Conservation (phyloP, 2,329 filamentous ascomycete genomes). For the Pseudogymnoascus sp. region DNA sequence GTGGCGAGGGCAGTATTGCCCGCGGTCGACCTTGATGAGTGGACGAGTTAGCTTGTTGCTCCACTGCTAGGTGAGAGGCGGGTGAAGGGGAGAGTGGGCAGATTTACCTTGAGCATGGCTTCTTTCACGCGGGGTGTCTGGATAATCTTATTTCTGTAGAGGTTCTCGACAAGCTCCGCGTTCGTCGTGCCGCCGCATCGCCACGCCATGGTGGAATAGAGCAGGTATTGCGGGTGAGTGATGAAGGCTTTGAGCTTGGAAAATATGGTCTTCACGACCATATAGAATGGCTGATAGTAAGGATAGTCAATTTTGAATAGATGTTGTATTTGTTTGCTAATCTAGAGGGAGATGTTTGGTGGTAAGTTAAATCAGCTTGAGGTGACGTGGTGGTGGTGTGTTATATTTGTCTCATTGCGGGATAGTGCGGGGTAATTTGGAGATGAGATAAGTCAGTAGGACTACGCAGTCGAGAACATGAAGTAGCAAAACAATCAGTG, state of each 20-base stretch:
- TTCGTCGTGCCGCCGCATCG: slow-evolving; percentile 71
- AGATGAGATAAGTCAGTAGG: not conserved
- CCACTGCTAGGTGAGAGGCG: not conserved
- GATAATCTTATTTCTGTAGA: slow-evolving; percentile 65
- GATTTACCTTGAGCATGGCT: slow-evolving; percentile 66
- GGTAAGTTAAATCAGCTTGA: not conserved
- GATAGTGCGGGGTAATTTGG: slow-evolving; percentile 7
- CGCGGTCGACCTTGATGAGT: slow-evolving; percentile 66
- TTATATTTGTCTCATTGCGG: slow-evolving; percentile 2
- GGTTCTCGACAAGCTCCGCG: slow-evolving; percentile 66
- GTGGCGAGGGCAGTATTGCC: slow-evolving; percentile 70
- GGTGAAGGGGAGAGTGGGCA: not conserved
- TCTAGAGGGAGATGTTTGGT: not conserved
- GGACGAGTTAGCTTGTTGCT: slow-evolving; percentile 9
- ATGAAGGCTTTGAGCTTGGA: not conserved
- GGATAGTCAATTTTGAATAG: not conserved
- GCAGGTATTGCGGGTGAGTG: not conserved
- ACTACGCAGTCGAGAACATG: not conserved
- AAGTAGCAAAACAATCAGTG: not conserved
- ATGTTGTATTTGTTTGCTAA: slow-evolving; percentile 4
- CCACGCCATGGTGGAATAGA: slow-evolving; percentile 69
- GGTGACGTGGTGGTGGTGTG: slow-evolving; percentile 1
- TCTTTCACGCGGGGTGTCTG: slow-evolving; percentile 61
- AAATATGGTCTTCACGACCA: not conserved
- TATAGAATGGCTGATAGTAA: not conserved